phyloP scores from a whole-genome alignment of 352 stramenopile species.

The Phytophthora pistaciae region DNA sequence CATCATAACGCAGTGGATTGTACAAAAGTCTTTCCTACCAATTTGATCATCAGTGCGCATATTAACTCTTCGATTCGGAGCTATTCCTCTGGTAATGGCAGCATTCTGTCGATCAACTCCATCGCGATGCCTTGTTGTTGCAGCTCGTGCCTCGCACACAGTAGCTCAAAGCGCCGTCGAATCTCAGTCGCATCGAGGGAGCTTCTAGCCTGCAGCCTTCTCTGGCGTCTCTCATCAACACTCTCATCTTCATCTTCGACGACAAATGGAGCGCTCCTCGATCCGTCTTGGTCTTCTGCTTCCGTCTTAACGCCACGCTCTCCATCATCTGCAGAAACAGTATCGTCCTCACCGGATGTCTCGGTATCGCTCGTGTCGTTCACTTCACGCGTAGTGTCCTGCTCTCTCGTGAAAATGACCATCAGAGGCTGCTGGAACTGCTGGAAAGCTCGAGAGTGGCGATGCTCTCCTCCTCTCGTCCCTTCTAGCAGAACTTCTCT shows the following conservation, averaged over 20 bases:
- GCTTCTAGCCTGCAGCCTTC: background rate
- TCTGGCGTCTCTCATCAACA: background rate
- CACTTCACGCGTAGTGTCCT: background rate
- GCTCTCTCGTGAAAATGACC: slow-evolving; percentile 15
- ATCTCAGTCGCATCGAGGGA: slow-evolving; percentile 16
- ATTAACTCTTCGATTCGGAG: background rate
- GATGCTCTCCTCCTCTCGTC: background rate
- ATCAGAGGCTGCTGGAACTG: slow-evolving; percentile 16
- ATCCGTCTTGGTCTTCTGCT: slow-evolving; percentile 3
- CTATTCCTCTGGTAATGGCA: slow-evolving; percentile 11
- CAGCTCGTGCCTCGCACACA: slow-evolving; percentile 10
- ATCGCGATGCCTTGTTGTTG: slow-evolving; percentile 10
- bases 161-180: slow-evolving; percentile 14
- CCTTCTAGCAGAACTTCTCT: slow-evolving; percentile 19
- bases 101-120: slow-evolving; percentile 16
- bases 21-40: too few species aligned
- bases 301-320: background rate
- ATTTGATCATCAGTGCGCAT: background rate
- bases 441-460: slow-evolving; percentile 18
- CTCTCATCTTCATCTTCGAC: background rate
- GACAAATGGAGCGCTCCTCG: background rate
- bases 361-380: slow-evolving; percentile 16
- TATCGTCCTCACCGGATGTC: background rate
- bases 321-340: background rate
- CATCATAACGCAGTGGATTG: too few species aligned